Conservation (phyloP, 2,329 filamentous ascomycete genomes). For the Xylogone sp. region DNA sequence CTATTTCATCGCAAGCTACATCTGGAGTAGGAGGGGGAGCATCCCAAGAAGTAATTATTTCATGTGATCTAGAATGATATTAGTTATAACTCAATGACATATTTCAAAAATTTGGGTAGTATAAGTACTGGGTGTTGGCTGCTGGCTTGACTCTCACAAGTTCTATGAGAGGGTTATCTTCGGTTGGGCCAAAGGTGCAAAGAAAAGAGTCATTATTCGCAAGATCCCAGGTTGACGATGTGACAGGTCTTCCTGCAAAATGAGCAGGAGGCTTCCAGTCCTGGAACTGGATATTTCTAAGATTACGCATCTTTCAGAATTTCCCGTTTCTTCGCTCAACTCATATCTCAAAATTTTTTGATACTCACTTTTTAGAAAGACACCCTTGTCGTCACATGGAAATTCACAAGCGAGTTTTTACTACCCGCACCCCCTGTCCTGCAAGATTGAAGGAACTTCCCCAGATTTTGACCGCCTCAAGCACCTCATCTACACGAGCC, state of each 20-base stretch:
- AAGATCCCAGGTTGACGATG: slow-evolving; percentile 82
- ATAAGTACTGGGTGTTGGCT: slow-evolving; percentile 26
- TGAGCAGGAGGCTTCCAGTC: slow-evolving; percentile 57
- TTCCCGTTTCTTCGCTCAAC: slow-evolving; percentile 2
- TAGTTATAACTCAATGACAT: slow-evolving; percentile 29
- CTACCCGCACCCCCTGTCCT: slow-evolving; percentile 1
- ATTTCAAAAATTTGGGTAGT: slow-evolving; percentile 33
- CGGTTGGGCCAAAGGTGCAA: slow-evolving; percentile 78
- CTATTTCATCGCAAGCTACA: slow-evolving; percentile 68
- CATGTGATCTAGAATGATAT: slow-evolving; percentile 30
- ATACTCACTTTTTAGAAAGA: background rate
- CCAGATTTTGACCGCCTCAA: slow-evolving; percentile 12
- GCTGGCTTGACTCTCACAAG: slow-evolving; percentile 53
- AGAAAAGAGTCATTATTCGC: slow-evolving; percentile 67
- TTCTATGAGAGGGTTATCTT: slow-evolving; percentile 67
- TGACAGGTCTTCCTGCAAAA: slow-evolving; percentile 49
- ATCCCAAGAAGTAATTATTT: slow-evolving; percentile 76
- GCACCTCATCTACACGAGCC: slow-evolving; percentile 1
- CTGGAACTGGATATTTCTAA: slow-evolving; percentile 72
- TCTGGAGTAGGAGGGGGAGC: slow-evolving; percentile 76
- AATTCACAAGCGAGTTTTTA: slow-evolving; percentile 9
- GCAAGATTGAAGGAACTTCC: slow-evolving; percentile 6
- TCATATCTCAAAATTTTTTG: slow-evolving; percentile 6
- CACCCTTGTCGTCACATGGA: slow-evolving; percentile 15
- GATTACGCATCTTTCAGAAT: slow-evolving; percentile 69